Conservation (phyloP, 805 yeast species). For the Candida silvicultrix region DNA sequence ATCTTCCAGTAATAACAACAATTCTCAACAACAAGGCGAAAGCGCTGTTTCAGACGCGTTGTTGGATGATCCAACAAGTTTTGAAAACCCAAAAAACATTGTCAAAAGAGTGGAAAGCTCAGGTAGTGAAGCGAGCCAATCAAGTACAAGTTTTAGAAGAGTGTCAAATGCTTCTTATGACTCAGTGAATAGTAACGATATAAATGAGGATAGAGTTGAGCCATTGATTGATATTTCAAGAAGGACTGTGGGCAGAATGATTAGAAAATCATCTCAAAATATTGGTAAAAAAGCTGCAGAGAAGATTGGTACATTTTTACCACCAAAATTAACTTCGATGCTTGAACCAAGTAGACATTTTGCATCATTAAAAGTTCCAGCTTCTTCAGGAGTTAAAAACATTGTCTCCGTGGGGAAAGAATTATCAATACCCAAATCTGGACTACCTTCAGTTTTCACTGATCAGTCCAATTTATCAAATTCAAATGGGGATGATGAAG, state of each 20-base stretch:
- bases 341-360: constrained; percentile 88
- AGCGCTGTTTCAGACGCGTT: constrained; percentile 2
- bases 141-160: constrained; percentile 9
- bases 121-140: constrained; percentile 12
- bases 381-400: constrained; percentile 36
- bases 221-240: constrained; percentile 70
- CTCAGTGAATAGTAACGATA: constrained; percentile 17
- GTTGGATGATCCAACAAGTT: constrained; percentile 4
- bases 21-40: constrained; percentile 14
- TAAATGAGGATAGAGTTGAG: constrained; percentile 27
- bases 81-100: constrained; percentile 6
- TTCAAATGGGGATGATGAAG: neutral
- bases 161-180: constrained; percentile 21
- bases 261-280: constrained; percentile 71
- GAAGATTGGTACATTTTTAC: constrained; percentile 82
- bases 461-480: neutral
- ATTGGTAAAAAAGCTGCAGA: constrained; percentile 80
- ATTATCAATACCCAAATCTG: constrained; percentile 15
- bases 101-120: constrained; percentile 14
- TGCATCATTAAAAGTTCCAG: constrained; percentile 77
- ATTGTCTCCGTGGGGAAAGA: constrained; percentile 42
- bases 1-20: neutral
- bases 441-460: constrained; percentile 18
- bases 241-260: constrained; percentile 66
- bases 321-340: constrained; percentile 72